Base-by-base conservation (phyloP, 2,329 filamentous ascomycete genomes). In the Trichophaea hybrida region DNA sequence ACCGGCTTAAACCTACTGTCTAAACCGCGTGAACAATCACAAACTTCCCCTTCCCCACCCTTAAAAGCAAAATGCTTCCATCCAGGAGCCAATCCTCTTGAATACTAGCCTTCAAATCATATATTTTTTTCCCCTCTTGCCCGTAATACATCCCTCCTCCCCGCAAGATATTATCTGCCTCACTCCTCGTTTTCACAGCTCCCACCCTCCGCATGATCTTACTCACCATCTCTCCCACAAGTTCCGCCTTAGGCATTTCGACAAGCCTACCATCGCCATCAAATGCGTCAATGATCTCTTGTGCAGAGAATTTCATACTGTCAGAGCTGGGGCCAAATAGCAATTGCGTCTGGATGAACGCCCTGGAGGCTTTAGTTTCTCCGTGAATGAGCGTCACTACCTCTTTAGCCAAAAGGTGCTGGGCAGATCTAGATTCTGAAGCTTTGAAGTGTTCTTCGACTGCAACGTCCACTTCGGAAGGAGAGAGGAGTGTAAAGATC, bases 401-500 rank as follows among this genome's bases (percentile, higher is more conserved):
- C 70, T 98, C 90, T 55, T 76, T 80, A 0, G 93, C 93, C 1
- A 98, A 79, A 0, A 78, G 74, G 69, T 95, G 90, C 68, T 98
- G 91, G 2, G 91, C 89, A 59, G 81, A 71, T 34, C 93, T 82
- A 72, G 84, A 81, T 0, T 82, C 78, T 0, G 86, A 86, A 59
- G 90, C 79, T 33, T 76, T 64, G 6, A 72, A 73, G 66, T 97
- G 90, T 63, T 84, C 71, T 35, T 75, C 71, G 80, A 97, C 86
- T 56, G 86, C 72, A 12, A 75, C 68, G 2, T 76, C 69, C 65
- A 98, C 94, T n/a, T 81, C 72, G 6, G 77, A 69, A 1, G 86
- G 67, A 0, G 91, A 86, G 40, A 95, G 72, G 70, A 98, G 95
- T 0, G 93, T 98, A 70, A 98, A 89, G 24, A 95, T 79, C 70